Evolutionary conservation across 805 yeast genomes (phyloP), one percentile per base, ranked within the genome.

Genomic region (Yarrowia keelungensis): DNA sequence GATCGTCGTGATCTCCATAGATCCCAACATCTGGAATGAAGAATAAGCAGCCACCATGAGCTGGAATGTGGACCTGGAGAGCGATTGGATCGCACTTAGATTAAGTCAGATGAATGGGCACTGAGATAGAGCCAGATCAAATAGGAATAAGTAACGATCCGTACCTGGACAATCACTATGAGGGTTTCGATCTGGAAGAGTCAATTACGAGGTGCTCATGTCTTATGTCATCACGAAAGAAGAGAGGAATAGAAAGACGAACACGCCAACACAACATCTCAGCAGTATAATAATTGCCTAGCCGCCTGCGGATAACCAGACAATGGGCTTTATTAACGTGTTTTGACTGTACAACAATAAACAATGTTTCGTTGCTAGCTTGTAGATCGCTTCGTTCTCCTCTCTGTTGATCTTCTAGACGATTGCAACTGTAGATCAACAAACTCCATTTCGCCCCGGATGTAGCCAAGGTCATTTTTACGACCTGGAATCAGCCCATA

Each of bases 1-100:
- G 59, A 53, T 53, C 59, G 45, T 53, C 59, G 16, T 12, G 59
- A 53, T 53, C 59, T 39, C 26, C 59, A 19, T 22, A 36, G 16
- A 19, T 53, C 35, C 43, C 5, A 38, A 38, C 32, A 14, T 19
- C 16, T 14, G 59, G 59, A 53, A 53, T 53, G 59, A 39, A 39
- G 45, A 38, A 53, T 19, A 39, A 22, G 59, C 59, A 38, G 59
- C 59, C 59, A 53, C 8, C 19, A 19, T 8, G 16, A 32, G 36
- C 5, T 42, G 45, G 59, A 53, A 53, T 53, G 59, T 53, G 35
- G 59, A 39, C 43, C 32, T 5, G 58, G 12, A 16, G 15, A n/a
- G n/a, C 26, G 12, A 49, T 49, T 49, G 39, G 36, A 11, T 5
- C 5, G 41, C 41, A 35, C 39, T 11, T 4, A 16, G 58, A 51